Evolutionary conservation across 352 stramenopile species (phyloP).

Genomic region (Blastocystis sp.): DNA sequence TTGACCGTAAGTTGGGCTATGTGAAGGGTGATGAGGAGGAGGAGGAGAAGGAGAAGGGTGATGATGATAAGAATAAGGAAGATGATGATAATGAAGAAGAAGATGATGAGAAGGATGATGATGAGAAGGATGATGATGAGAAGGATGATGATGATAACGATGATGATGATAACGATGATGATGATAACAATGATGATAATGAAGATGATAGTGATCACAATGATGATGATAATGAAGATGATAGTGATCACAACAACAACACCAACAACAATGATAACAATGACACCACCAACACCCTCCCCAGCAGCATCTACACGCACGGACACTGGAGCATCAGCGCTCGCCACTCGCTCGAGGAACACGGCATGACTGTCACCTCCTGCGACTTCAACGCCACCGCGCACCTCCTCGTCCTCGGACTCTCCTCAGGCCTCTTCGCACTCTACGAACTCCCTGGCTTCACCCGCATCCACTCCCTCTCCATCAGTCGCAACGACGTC

Average conservation of each 20-base stretch:
- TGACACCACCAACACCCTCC: slow-evolving; percentile 57
- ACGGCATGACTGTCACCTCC: slow-evolving; percentile 40
- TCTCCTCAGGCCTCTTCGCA: slow-evolving; percentile 89
- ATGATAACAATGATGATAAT: slow-evolving; percentile 62
- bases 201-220: slow-evolving; percentile 60
- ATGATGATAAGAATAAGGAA: slow-evolving; percentile 18
- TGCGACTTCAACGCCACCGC: slow-evolving; percentile 75
- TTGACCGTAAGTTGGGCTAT: not conserved
- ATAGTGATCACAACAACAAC: slow-evolving; percentile 59
- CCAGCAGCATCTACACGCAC: slow-evolving; percentile 57
- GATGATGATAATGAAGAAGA: slow-evolving; percentile 21
- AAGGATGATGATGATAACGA: slow-evolving; percentile 25
- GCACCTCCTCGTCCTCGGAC: slow-evolving; percentile 82
- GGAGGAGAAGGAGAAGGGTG: not conserved
- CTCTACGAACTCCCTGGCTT: slow-evolving; percentile 88
- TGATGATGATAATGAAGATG: slow-evolving; percentile 60
- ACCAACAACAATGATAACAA: slow-evolving; percentile 56
- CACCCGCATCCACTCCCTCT: slow-evolving; percentile 79
- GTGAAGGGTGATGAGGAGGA: not conserved
- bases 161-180: not conserved
- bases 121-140: not conserved
- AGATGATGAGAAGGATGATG: slow-evolving; percentile 1
- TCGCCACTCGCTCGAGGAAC: slow-evolving; percentile 69
- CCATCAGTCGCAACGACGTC: slow-evolving; percentile 76
- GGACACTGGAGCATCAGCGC: slow-evolving; percentile 73